Evolutionary conservation across 352 stramenopile species (phyloP).

Genomic region (Phytophthora melonis): DNA sequence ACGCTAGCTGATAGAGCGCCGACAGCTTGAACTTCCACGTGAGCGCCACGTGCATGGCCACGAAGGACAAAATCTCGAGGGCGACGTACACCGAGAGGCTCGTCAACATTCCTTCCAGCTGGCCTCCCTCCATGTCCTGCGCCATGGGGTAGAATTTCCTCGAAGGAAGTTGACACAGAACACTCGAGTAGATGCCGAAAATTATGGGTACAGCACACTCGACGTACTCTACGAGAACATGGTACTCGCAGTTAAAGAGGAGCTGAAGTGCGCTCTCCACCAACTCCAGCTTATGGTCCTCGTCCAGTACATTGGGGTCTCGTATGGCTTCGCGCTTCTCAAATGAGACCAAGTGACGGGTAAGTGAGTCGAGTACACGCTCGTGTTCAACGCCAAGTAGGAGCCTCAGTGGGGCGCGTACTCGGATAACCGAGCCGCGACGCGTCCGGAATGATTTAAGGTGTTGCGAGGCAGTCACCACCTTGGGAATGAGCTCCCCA

Average conservation of each 20-base stretch:
- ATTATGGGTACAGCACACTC: slow-evolving; percentile 30
- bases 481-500: slow-evolving; percentile 6
- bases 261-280: slow-evolving; percentile 18
- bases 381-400: neutral
- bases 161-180: slow-evolving; percentile 19
- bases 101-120: slow-evolving; percentile 11
- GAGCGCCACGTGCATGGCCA: slow-evolving; percentile 23
- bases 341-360: neutral
- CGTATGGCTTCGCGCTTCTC: slow-evolving; percentile 5
- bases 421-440: slow-evolving; percentile 2
- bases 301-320: neutral
- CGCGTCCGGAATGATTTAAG: slow-evolving; percentile 16
- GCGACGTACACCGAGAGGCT: slow-evolving; percentile 18
- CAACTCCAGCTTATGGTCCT: slow-evolving; percentile 7
- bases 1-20: slow-evolving; percentile 24
- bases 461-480: slow-evolving; percentile 3
- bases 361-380: neutral
- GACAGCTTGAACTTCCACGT: slow-evolving; percentile 29
- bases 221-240: slow-evolving; percentile 28
- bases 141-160: slow-evolving; percentile 25
- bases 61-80: slow-evolving; percentile 17
- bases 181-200: slow-evolving; percentile 17
- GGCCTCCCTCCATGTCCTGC: slow-evolving; percentile 8
- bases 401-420: neutral
- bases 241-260: slow-evolving; percentile 36